phyloP scores from a whole-genome alignment of 768 basidiomycete species.

The Lentinula raphanica region DNA sequence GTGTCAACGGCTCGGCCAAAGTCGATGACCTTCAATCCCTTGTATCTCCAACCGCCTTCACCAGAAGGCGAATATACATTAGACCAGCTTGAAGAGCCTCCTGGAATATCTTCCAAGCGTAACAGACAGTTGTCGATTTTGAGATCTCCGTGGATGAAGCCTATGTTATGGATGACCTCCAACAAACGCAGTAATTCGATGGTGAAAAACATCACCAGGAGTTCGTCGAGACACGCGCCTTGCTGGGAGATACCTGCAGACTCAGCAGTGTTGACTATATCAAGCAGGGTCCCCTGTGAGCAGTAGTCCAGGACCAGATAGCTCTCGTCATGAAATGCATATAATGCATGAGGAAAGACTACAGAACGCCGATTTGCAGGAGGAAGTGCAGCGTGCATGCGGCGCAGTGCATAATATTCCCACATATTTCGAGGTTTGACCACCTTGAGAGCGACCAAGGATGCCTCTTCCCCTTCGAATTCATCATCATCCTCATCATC shows the following conservation, averaged over 20 bases:
- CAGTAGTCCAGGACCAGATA: constrained; percentile 85
- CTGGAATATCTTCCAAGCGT: constrained; percentile 78
- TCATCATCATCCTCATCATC: constrained; percentile 53
- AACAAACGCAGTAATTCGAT: constrained; percentile 82
- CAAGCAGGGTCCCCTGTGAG: constrained; percentile 87
- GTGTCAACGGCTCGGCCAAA: constrained; percentile 95
- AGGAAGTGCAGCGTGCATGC: constrained; percentile 68
- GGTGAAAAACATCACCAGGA: constrained; percentile 92
- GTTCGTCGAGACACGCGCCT: constrained; percentile 82
- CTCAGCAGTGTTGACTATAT: constrained; percentile 82
- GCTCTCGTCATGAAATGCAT: constrained; percentile 84
- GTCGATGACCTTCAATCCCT: constrained; percentile 92
- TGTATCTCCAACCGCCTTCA: constrained; percentile 76
- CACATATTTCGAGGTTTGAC: constrained; percentile 85
- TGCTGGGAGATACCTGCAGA: constrained; percentile 73
- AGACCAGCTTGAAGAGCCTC: constrained; percentile 65
- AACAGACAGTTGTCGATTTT: constrained; percentile 99
- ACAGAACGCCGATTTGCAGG: constrained; percentile 57
- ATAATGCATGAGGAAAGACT: constrained; percentile 72
- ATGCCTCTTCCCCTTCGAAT: constrained; percentile 41
- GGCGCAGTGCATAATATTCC: constrained; percentile 85
- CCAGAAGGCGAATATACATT: constrained; percentile 74
- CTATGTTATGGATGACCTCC: constrained; percentile 73
- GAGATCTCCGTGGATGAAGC: constrained; percentile 96
- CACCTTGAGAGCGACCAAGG: constrained; percentile 82